Percentiles rank a stretch among this genome's conserved stretches.
Conservation (phyloP, 805 yeast genomes). For the Yarrowia sp. region DNA sequence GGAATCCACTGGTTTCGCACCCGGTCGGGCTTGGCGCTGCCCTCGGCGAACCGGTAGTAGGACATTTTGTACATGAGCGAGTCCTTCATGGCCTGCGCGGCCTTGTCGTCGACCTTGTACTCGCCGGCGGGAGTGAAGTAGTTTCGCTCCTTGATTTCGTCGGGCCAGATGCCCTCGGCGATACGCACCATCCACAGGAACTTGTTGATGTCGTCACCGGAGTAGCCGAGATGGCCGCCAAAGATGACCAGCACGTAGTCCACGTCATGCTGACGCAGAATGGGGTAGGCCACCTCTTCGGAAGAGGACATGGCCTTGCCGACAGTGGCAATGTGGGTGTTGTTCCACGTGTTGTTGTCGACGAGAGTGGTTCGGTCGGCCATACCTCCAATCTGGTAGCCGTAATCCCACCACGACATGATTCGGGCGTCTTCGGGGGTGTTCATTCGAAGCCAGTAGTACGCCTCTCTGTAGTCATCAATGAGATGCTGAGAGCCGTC, state of each 20-base stretch:
- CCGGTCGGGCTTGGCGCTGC: conserved; percentile 67
- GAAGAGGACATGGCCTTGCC: conserved; percentile 95
- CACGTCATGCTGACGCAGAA: conserved; percentile 86
- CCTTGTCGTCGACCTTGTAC: conserved; percentile 78
- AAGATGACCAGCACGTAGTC: conserved; percentile 90
- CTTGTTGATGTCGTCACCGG: conserved; percentile 96
- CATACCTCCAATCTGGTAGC: conserved; percentile 99
- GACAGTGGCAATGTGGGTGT: conserved; percentile 98
- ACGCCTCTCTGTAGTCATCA: conserved; percentile 98
- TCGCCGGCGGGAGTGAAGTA: conserved; percentile 85
- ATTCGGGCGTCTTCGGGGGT: conserved; percentile 94
- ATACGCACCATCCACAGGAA: conserved; percentile 98
- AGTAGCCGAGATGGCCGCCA: conserved; percentile 90
- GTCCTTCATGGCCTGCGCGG: conserved; percentile 81
- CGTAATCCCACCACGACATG: conserved; percentile 99
- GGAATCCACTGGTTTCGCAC: conserved; percentile 83
- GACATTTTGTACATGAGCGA: conserved; percentile 94
- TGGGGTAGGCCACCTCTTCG: conserved; percentile 85
- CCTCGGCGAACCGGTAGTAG: conserved; percentile 77
- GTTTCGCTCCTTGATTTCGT: conserved; percentile 83
- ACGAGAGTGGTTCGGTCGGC: conserved; percentile 98
- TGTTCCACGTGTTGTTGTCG: conserved; percentile 99
- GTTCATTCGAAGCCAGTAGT: conserved; percentile 98
- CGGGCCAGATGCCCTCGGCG: conserved; percentile 99
- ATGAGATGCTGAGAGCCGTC: conserved; percentile 84